Evolutionary conservation across 1,139 yeast species (phyloP).

Genomic region (Nakaseomyces delphensis): DNA sequence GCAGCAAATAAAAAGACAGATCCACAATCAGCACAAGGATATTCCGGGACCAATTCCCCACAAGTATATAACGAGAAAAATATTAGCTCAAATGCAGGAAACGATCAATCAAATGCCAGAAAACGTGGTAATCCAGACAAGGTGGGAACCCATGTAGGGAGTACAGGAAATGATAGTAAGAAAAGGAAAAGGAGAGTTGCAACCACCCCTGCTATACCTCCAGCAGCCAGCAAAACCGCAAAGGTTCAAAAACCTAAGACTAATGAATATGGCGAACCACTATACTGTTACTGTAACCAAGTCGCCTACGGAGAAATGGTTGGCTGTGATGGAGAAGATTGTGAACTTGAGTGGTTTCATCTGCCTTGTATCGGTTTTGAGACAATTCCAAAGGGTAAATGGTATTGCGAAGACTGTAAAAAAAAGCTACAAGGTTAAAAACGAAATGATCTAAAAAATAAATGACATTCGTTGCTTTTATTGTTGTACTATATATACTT

Average conservation of each 20-base stretch:
- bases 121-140: constrained; percentile 2
- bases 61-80: constrained; percentile 17
- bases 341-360: constrained; percentile 96
- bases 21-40: constrained; percentile 19
- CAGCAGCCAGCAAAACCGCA: constrained; percentile 1
- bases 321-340: constrained; percentile 92
- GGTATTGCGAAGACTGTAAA: constrained; percentile 91
- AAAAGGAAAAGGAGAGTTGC: constrained; percentile 11
- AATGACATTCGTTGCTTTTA: too few species aligned
- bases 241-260: constrained; percentile 17
- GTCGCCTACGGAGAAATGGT: constrained; percentile 98
- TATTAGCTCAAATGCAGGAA: constrained; percentile 10
- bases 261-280: constrained; percentile 46
- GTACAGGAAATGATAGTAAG: constrained; percentile 13
- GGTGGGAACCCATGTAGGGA: constrained; percentile 11
- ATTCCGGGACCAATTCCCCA: background rate
- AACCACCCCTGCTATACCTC: constrained; percentile 10
- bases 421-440: constrained; percentile 4
- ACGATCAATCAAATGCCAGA: constrained; percentile 9
- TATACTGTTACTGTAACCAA: constrained; percentile 92
- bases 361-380: constrained; percentile 88
- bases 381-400: constrained; percentile 88
- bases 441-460: background rate
- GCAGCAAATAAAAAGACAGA: constrained; percentile 61
- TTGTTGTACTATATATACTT: too few species aligned